Conservation (phyloP, 169 alveolate species). For the Prorocentrum cordatum region DNA sequence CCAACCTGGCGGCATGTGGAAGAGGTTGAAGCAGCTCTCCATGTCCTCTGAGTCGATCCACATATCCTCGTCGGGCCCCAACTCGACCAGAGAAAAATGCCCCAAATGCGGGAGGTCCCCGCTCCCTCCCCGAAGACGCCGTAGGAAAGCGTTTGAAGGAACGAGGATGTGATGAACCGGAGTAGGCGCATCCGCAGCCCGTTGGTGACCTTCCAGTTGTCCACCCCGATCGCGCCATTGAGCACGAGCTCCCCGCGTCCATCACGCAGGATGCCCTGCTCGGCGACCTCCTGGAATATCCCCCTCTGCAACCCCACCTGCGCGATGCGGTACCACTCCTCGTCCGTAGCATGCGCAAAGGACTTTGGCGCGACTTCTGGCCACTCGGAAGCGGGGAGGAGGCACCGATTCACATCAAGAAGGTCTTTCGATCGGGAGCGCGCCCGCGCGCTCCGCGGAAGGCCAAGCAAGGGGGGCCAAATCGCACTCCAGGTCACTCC, state of each 20-base stretch:
- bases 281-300: not conserved
- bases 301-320: not conserved
- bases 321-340: not conserved
- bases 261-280: not conserved
- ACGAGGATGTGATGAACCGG: not conserved
- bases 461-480: too few relatives aligned
- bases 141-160: not conserved
- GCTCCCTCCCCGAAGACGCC: not conserved
- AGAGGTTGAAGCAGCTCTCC: not conserved
- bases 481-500: too few relatives aligned
- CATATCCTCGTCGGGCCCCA: not conserved
- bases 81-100: not conserved
- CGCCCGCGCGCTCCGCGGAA: too few relatives aligned
- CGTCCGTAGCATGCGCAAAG: not conserved
- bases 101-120: not conserved
- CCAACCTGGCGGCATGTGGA: not conserved
- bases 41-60: not conserved
- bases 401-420: not conserved
- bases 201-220: not conserved
- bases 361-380: not conserved
- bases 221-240: not conserved
- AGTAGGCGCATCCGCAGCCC: not conserved
- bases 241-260: not conserved
- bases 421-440: too few relatives aligned
- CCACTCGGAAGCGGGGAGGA: not conserved